Evolutionary conservation across 805 yeast genomes (phyloP), one percentile per base, ranked within the genome.

Genomic region (Torulaspora franciscae): DNA sequence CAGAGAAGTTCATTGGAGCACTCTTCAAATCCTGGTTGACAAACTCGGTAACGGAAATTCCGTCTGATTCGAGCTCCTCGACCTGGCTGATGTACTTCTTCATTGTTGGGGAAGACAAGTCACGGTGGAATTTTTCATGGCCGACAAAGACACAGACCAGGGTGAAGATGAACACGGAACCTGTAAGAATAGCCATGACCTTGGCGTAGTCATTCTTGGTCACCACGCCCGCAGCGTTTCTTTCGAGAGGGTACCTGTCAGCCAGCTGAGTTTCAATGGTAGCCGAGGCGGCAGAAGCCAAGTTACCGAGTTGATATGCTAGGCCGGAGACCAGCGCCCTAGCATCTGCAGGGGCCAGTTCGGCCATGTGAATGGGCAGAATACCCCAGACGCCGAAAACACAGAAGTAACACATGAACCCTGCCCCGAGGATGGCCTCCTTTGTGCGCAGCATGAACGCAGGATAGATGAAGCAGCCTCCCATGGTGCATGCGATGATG

Each of bases 311-410:
- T 60, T 81, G 86, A 61, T 81, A 81, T 17, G 83, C 69, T 26
- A 74, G 70, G 59, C 87, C 87, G 33, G 77, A 74, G 36, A 81
- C 72, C 50, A 82, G 71, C 1, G 87, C 71, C 56, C 85, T 70
- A 60, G 77, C 77, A 29, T 77, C 76, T 11, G 84, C 81, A 46
- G 81, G 83, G 10, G 85, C 75, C 40, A 83, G 68, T 62, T 83
- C 90, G 25, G 80, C 69, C 32, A 83, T 66, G 62, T 81, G 80
- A 34, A 80, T 74, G 13, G 89, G 86, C 9, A 78, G 71, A 38
- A 83, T 77, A 49, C 89, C 88, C 84, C 86, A 83, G 5, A 81
- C 80, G 27, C 88, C 89, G 69, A 80, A 82, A 4, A 82, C 83
- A 44, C 77, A 75, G 56, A 76, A 74, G 59, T 81, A 85, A 57